Base-by-base conservation (phyloP, 371 early-diverging fungal genomes). In the Fennellomyces sp. region DNA sequence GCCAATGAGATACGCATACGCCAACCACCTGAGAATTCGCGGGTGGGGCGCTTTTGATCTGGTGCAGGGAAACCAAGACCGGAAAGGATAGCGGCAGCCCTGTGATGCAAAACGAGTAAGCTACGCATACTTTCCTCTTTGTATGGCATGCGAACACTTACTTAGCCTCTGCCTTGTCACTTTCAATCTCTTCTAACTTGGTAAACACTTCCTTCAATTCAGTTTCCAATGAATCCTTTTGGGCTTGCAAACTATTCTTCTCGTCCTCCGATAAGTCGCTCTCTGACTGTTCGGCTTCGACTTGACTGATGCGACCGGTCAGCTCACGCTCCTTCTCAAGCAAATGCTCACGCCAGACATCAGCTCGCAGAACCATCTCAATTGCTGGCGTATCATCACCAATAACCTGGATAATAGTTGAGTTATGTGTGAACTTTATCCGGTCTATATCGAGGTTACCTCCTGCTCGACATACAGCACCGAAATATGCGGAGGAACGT, bases 401-500 rank as follows among this genome's bases (percentile, higher is more conserved):
- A 41, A 78, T 80, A 76, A 97, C 94, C 92, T 91, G 76, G n/a
- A 12, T 6, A 30, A 21, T 25, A 61, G n/a, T 6, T 28, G n/a
- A 13, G 8, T 15, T 41, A 15, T 12, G 28, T 12, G 27, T 10
- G 15, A 30, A n/a, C n/a, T n/a, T n/a, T n/a, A n/a, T n/a, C n/a
- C n/a, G n/a, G n/a, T n/a, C n/a, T n/a, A n/a, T n/a, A n/a, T n/a
- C n/a, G n/a, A n/a, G n/a, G n/a, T 64, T 80, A 87, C 92, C 78
- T 99, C 99, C 75, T 99, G 99, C 72, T 97, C 98, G 33, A 99
- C 98, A 81, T 97, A 94, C 57, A 98, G 81, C 61, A 98, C 90
- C 66, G 91, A 91, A 66, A 94, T 88, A 60, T 91, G 92, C 2
- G 89, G 85, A 31, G 98, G 95, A 13, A 95, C 90, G 26, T 81